Conservation (phyloP, 2,329 filamentous ascomycete genomes). For the Aspergillus caelatus region DNA sequence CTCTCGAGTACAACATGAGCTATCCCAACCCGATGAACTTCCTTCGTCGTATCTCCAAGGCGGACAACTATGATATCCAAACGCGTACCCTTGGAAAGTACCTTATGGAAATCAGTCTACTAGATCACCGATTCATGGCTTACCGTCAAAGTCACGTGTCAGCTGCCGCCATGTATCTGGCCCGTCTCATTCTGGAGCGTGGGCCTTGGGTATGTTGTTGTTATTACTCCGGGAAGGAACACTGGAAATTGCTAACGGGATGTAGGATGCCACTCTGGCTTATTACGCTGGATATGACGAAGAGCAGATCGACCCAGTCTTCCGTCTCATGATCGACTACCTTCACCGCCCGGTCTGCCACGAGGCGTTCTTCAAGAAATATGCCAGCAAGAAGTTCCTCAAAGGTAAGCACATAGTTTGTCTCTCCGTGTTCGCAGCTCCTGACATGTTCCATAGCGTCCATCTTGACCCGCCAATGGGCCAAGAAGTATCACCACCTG, state of each 20-base stretch:
- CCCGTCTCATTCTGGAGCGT: slow-evolving; percentile 85
- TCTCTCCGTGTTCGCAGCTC: not conserved
- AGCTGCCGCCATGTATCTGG: slow-evolving; percentile 91
- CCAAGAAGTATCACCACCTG: slow-evolving; percentile 69
- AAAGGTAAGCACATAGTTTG: slow-evolving; percentile 70
- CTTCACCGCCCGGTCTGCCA: slow-evolving; percentile 86
- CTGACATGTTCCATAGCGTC: slow-evolving; percentile 64
- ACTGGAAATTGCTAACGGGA: slow-evolving; percentile 22
- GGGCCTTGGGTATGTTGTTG: slow-evolving; percentile 73
- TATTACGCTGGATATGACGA: slow-evolving; percentile 95
- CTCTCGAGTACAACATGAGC: slow-evolving; percentile 94
- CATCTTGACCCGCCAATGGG: slow-evolving; percentile 89
- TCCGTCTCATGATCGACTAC: slow-evolving; percentile 95
- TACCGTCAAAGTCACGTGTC: slow-evolving; percentile 89
- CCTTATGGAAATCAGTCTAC: slow-evolving; percentile 91
- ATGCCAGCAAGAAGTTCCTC: slow-evolving; percentile 98
- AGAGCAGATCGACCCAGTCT: slow-evolving; percentile 88
- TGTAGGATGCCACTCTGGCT: slow-evolving; percentile 76
- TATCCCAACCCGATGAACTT: slow-evolving; percentile 99
- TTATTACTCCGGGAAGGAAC: not conserved
- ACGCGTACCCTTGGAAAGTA: slow-evolving; percentile 97
- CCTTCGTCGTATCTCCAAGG: slow-evolving; percentile 96
- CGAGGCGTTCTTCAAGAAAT: slow-evolving; percentile 99
- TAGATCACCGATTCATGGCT: slow-evolving; percentile 91
- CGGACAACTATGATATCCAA: slow-evolving; percentile 98